A percentile compares a stretch with the other conserved stretches of the same genome.
These are phyloP conservation scores for Morella rubra DNA, from an alignment of 306 rosid species.

Conservation along the genomic window DNA sequence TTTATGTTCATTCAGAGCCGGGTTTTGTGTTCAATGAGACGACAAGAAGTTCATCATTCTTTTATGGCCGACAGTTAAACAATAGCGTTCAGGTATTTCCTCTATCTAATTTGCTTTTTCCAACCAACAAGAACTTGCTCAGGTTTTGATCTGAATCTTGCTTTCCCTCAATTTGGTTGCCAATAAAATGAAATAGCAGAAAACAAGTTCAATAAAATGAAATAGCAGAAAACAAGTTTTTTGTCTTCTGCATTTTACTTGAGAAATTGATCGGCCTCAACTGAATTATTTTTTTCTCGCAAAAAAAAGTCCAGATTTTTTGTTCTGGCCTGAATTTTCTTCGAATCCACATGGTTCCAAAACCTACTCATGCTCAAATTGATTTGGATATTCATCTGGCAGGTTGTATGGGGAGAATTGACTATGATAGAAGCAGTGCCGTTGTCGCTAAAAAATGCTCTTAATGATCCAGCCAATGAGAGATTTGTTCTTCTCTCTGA, in stretches of 20 bases:
- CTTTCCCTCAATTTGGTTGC: background rate
- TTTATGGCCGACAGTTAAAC: slow-evolving; percentile 40
- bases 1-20: slow-evolving; percentile 43
- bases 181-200: background rate
- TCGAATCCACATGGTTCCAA: background rate
- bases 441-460: slow-evolving; percentile 30
- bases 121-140: background rate
- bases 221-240: background rate
- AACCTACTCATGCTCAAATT: background rate
- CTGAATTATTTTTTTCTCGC: too few species aligned
- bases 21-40: slow-evolving; percentile 43
- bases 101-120: background rate
- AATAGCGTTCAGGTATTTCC: slow-evolving; percentile 37
- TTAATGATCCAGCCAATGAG: slow-evolving; percentile 4
- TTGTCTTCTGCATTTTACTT: background rate
- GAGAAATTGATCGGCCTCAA: background rate
- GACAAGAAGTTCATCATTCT: slow-evolving; percentile 40
- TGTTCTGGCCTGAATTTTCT: background rate
- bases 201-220: background rate
- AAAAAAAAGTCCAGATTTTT: too few species aligned
- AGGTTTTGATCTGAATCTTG: background rate
- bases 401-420: slow-evolving; percentile 59
- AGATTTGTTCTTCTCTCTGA: slow-evolving; percentile 17
- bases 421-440: slow-evolving; percentile 54
- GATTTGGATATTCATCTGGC: slow-evolving; percentile 7